Conservation (phyloP, 78 protist species). For the Cavenderia fasciculata region DNA sequence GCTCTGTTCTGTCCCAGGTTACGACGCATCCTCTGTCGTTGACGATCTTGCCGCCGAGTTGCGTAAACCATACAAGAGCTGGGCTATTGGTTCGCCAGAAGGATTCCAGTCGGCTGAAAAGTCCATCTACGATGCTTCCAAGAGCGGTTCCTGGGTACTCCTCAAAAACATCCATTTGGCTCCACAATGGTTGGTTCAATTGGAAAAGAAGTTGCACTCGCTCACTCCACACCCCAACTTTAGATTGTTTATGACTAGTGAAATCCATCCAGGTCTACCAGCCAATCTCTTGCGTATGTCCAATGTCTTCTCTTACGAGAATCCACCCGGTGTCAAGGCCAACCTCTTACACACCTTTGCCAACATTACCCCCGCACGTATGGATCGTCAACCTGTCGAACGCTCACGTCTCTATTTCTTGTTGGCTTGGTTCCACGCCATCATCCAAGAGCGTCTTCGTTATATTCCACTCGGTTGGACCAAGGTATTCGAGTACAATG, state of each 20-base stretch:
- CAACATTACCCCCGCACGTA: slow-evolving; percentile 24
- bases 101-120: slow-evolving; percentile 93
- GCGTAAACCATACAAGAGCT: slow-evolving; percentile 54
- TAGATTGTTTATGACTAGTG: slow-evolving; percentile 96
- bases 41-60: slow-evolving; percentile 77
- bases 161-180: slow-evolving; percentile 98
- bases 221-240: slow-evolving; percentile 85
- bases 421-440: slow-evolving; percentile 97
- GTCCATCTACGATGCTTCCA: slow-evolving; percentile 87
- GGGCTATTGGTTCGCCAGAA: slow-evolving; percentile 98
- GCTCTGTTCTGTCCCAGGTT: slow-evolving; percentile 93
- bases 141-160: slow-evolving; percentile 96
- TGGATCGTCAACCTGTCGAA: slow-evolving; percentile 55
- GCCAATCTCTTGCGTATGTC: slow-evolving; percentile 90
- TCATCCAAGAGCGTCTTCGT: slow-evolving; percentile 94
- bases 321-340: slow-evolving; percentile 96
- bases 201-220: slow-evolving; percentile 94
- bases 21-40: slow-evolving; percentile 88
- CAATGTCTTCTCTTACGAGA: slow-evolving; percentile 91
- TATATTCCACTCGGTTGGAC: slow-evolving; percentile 98
- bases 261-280: slow-evolving; percentile 92
- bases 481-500: slow-evolving; percentile 94
- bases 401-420: slow-evolving; percentile 94
- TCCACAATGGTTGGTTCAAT: slow-evolving; percentile 92
- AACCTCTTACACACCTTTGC: slow-evolving; percentile 80